Conservation (phyloP, 495 filamentous ascomycete genomes). For the Friedmanniomyces simplex region DNA sequence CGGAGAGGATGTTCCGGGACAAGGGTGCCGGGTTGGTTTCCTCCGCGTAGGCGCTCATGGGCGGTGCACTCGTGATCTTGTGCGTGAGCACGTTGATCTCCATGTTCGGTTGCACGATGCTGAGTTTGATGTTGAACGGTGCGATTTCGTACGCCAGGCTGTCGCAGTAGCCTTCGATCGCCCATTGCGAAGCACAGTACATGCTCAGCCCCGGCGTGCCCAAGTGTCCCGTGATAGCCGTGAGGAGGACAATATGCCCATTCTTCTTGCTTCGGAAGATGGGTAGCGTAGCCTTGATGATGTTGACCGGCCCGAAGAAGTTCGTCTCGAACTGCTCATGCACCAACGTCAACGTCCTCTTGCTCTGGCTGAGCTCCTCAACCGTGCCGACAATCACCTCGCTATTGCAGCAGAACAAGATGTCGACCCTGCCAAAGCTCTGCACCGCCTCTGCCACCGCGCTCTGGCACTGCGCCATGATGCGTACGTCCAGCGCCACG, state of each 20-base stretch:
- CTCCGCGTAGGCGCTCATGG: constrained; percentile 59
- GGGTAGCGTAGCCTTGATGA: constrained; percentile 82
- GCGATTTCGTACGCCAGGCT: constrained; percentile 94
- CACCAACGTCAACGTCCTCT: constrained; percentile 63
- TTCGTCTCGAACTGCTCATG: constrained; percentile 88
- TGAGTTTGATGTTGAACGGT: constrained; percentile 93
- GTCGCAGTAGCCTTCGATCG: constrained; percentile 94
- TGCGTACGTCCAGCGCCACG: constrained; percentile 31
- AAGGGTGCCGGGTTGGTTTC: constrained; percentile 67
- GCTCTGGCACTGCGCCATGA: constrained; percentile 53
- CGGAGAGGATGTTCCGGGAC: constrained; percentile 67
- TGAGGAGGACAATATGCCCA: constrained; percentile 84
- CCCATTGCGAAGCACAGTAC: constrained; percentile 89
- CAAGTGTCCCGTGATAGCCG: constrained; percentile 82
- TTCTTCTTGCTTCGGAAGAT: constrained; percentile 64
- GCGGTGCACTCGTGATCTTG: constrained; percentile 70
- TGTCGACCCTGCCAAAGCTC: constrained; percentile 77
- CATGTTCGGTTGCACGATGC: constrained; percentile 81
- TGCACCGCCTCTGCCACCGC: constrained; percentile 77
- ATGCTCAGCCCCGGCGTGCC: constrained; percentile 85
- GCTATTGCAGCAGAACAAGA: constrained; percentile 76
- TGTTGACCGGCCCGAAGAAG: constrained; percentile 90
- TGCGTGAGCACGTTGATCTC: constrained; percentile 80
- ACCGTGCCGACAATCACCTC: constrained; percentile 84
- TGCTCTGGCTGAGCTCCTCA: constrained; percentile 72